Evolutionary conservation across 768 basidiomycete species (phyloP), one percentile per base, ranked within the genome.

Genomic region (Tricholoma bakamatsutake): DNA sequence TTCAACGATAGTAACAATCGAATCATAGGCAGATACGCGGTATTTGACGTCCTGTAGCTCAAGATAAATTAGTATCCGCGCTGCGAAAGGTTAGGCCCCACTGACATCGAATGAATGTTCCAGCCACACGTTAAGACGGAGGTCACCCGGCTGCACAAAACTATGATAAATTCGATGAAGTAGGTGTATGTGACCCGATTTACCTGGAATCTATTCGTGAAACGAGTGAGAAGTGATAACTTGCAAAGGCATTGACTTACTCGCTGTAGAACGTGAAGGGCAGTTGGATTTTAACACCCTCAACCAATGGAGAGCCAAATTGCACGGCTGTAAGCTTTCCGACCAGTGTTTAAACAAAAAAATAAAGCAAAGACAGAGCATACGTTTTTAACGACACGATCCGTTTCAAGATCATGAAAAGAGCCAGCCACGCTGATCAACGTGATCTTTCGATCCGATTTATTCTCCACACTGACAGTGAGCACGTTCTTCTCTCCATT

Each of bases 191-290:
- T 45, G 27, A 34, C 21, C 50, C 34, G 55, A 37, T 37, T 34
- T 71, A 85, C 85, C 80, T 82, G 85, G 72, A 83, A 85, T 68
- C 85, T 87, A 56, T 11, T 11, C 37, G 27, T 28, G 39, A 8
- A 61, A 18, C 46, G 56, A 33, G 51, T 66, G 33, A 66, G 54
- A 50, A 46, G 53, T 10, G 53, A 47, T 9, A 40, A 35, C 27
- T 13, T 28, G 46, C 9, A 39, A 42, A 24, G 30, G 11, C 24
- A 39, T 30, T 39, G 3, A 76, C 89, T 70, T 61, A 93, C 91
- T 93, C 88, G 80, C 88, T 91, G 71, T 87, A 73, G 69, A 93
- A 92, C 9, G 73, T 58, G 61, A 83, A 93, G 7, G 90, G 88
- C 53, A 93, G 64, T 57, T 81, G 78, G 49, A 89, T 62, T 62